A percentile compares a stretch with the other conserved stretches of the same genome.
Conservation (phyloP, 208 protist genomes). For the Tetramitus jugosus region DNA sequence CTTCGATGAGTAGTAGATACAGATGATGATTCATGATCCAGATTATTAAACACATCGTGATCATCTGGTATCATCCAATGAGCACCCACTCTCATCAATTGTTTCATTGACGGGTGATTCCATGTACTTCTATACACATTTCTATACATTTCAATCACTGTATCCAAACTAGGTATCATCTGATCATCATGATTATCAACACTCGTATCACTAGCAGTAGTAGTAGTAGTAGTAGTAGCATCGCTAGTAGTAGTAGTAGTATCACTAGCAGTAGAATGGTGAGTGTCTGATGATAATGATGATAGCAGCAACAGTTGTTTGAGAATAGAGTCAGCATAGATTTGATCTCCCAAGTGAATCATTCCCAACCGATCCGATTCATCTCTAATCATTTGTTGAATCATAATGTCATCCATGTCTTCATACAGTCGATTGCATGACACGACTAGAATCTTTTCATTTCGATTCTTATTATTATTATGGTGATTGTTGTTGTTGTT, state of each 20-base stretch:
- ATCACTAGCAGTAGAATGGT: neutral
- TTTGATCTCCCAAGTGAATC: conserved; percentile 12
- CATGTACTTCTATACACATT: conserved; percentile 1
- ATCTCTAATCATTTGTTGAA: neutral
- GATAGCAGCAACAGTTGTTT: neutral
- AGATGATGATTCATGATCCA: no score
- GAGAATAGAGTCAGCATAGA: neutral
- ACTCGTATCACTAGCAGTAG: no score
- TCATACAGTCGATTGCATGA: conserved; percentile 1
- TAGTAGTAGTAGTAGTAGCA: no score
- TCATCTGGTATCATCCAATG: conserved; percentile 19
- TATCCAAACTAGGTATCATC: neutral
- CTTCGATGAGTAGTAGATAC: no score
- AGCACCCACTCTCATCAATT: neutral
- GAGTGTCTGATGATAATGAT: neutral
- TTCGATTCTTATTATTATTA: no score
- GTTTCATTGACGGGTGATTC: neutral
- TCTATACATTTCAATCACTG: neutral
- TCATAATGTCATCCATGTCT: neutral
- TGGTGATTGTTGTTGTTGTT: no score
- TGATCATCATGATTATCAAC: no score
- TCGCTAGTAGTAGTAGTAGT: no score
- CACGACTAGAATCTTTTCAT: neutral
- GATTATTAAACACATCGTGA: conserved; percentile 6
- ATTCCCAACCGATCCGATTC: neutral